A percentile compares a stretch with the other conserved stretches of the same genome.
Conservation (phyloP, 1,284 basidiomycete genomes). For the Golubevia sp. region DNA sequence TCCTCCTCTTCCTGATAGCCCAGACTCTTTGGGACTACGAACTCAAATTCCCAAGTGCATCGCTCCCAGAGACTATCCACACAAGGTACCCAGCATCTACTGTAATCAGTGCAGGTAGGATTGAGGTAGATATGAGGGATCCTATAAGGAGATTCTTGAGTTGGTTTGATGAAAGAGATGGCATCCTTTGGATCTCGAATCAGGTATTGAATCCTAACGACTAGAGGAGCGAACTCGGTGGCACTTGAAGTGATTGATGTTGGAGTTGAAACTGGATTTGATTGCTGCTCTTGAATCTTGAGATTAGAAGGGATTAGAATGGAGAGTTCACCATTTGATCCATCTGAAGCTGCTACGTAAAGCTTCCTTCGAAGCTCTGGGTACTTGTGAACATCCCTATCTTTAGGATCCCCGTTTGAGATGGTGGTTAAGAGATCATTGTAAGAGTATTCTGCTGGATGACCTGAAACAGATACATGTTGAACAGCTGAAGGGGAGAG, state of each 20-base stretch:
- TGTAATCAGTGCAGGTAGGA: constrained; percentile 83
- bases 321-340: constrained; percentile 89
- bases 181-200: constrained; percentile 80
- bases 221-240: constrained; percentile 76
- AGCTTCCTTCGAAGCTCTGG: constrained; percentile 91
- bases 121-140: constrained; percentile 88
- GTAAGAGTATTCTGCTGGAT: constrained; percentile 72
- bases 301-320: constrained; percentile 80
- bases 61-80: constrained; percentile 93
- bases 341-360: constrained; percentile 85
- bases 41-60: constrained; percentile 98
- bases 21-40: constrained; percentile 85
- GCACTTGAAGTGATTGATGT: constrained; percentile 24
- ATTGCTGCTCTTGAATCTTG: constrained; percentile 28
- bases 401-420: constrained; percentile 67
- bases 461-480: neutral
- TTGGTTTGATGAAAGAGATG: constrained; percentile 81
- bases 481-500: constrained; percentile 52
- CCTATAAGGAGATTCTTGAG: constrained; percentile 80
- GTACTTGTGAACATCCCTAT: constrained; percentile 81
- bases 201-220: constrained; percentile 77
- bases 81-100: constrained; percentile 96
- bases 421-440: constrained; percentile 76
- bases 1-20: constrained; percentile 50
- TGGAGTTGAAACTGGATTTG: constrained; percentile 16